Base-by-base conservation (phyloP, 768 basidiomycete genomes). In the Mycena haematopus region DNA sequence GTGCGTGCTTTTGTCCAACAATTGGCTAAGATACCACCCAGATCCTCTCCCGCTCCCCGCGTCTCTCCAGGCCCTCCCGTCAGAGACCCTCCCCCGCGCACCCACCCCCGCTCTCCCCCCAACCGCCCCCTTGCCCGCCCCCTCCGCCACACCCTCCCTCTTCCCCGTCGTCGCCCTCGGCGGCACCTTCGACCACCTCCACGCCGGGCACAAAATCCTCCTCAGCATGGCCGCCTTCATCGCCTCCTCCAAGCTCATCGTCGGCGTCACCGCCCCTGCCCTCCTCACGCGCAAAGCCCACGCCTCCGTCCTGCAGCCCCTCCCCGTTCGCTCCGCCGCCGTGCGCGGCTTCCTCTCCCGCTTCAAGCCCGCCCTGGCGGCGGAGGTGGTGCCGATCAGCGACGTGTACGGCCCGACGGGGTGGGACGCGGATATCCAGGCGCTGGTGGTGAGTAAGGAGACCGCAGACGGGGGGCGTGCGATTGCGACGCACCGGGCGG, bases 121-220 rank as follows among this genome's bases (percentile, higher is more conserved):
- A 44, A 45, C 58, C 17, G 64, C 51, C 27, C 59, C 65, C 24
- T 45, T 45, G 25, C 56, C 56, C 9, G 14, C 13, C 60, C 9
- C 47, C 54, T 21, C 51, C 22, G 44, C 67, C 49, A n/a, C 63
- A 15, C 68, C 77, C 15, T 62, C 77, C 19, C 63, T 73, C 44
- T 80, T 79, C 71, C 90, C 89, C 14, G 91, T 94, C 54, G 86
- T 90, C n/a, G 91, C 87, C 0, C 81, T 98, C 9, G 96, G 97
- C 7, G 97, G 97, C 0, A 99, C 97, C 0, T 99, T 99, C 75
- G 97, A 99, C 76, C 97, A 99, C 74, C 85, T 99, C 17, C 97
- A 99, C 72, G 87, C 95, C 4, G 97, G 96, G 0, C 97, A 99
- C 79, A 97, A 97, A 77, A 96, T 99, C 62, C 85, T 99, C 29